phyloP scores from a whole-genome alignment of 768 basidiomycete species.

The Mycena maculata region DNA sequence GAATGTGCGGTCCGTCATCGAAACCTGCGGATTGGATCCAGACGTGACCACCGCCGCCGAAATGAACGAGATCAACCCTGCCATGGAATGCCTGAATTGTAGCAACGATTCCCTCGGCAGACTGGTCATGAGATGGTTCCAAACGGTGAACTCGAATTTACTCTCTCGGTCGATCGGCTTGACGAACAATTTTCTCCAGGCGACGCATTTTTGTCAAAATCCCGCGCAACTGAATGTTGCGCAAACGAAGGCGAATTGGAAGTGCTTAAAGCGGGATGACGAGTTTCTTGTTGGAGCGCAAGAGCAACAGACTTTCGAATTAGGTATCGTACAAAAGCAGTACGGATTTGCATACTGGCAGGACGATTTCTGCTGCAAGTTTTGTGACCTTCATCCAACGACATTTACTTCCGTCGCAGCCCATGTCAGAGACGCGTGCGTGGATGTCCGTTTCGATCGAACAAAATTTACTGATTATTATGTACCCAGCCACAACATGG shows the following conservation, averaged over 20 bases:
- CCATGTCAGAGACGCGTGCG: constrained; percentile 13
- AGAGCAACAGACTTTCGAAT: constrained; percentile 2
- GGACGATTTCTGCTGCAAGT: background rate
- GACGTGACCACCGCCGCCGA: constrained; percentile 18
- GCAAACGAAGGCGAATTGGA: constrained; percentile 18
- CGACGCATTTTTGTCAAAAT: background rate
- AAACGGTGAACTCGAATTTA: background rate
- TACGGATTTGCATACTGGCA: background rate
- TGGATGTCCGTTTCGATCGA: background rate
- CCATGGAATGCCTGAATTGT: constrained; percentile 25
- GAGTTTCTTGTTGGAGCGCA: constrained; percentile 6
- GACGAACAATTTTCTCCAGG: background rate
- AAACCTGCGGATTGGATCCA: constrained; percentile 23
- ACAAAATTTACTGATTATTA: background rate
- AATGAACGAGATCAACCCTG: constrained; percentile 27
- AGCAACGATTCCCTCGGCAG: background rate
- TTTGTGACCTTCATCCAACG: background rate
- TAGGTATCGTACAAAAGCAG: background rate
- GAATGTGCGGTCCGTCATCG: constrained; percentile 4
- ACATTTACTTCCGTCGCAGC: background rate
- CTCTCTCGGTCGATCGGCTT: background rate
- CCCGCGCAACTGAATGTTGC: too few species aligned
- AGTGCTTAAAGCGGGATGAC: constrained; percentile 13
- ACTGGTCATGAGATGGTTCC: constrained; percentile 18
- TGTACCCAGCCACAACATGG: constrained; percentile 6